Evolutionary conservation across 768 basidiomycete species (phyloP).

Genomic region (Imleria badia): DNA sequence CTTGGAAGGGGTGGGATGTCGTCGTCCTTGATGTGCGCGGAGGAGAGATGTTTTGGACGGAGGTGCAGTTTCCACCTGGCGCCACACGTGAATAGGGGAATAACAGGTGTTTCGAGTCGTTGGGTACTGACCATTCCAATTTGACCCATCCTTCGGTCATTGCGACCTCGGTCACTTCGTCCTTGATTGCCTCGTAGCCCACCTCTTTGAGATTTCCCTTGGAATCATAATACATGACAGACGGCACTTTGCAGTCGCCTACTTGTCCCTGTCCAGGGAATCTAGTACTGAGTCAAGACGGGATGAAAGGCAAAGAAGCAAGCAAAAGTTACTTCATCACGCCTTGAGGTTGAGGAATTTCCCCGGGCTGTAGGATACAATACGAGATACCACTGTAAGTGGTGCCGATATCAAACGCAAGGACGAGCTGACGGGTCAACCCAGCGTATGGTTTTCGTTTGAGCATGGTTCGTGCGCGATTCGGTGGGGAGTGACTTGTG

Average conservation of each 20-base stretch:
- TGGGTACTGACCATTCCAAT: slow-evolving; percentile 38
- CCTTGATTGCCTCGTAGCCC: slow-evolving; percentile 42
- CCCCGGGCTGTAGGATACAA: slow-evolving; percentile 38
- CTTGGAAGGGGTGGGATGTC: slow-evolving; percentile 40
- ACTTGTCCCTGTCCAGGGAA: slow-evolving; percentile 40
- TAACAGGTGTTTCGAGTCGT: neutral
- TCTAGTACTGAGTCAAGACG: slow-evolving; percentile 12
- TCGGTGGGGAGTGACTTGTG: neutral
- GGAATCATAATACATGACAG: slow-evolving; percentile 44
- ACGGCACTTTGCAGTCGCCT: slow-evolving; percentile 45
- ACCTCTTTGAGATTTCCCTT: slow-evolving; percentile 36
- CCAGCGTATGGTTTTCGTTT: slow-evolving; percentile 36
- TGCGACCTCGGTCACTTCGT: slow-evolving; percentile 35
- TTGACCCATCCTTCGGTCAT: slow-evolving; percentile 42
- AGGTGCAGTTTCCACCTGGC: slow-evolving; percentile 40
- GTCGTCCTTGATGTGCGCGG: slow-evolving; percentile 24
- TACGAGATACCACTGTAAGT: slow-evolving; percentile 35
- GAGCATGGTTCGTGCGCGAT: slow-evolving; percentile 20
- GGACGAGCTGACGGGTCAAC: slow-evolving; percentile 29
- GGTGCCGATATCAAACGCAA: slow-evolving; percentile 40
- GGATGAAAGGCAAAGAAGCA: too few relatives aligned
- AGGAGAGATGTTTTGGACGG: slow-evolving; percentile 30
- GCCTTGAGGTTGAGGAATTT: slow-evolving; percentile 23
- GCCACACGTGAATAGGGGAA: neutral
- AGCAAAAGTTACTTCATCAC: slow-evolving; percentile 13